Evolutionary conservation across 106 monocot genomes (phyloP), one percentile per base, ranked within the genome.

Genomic region (Platanthera zijinensis): DNA sequence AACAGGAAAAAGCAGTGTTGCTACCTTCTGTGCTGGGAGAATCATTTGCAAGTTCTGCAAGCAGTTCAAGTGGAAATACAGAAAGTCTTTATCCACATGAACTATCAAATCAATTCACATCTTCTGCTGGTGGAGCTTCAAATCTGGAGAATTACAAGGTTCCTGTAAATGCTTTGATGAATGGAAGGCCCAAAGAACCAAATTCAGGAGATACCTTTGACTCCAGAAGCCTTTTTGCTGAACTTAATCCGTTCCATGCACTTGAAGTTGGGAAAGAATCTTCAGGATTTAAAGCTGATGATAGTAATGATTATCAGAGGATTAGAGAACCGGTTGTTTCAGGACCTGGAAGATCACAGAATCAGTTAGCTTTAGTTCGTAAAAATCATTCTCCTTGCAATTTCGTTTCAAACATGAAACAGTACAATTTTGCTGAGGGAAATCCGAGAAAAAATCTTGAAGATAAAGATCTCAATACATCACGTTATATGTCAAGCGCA

Each of bases 331-430:
- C 86, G 59, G 80, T 85, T 78, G 76, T 79, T 49, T 77, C 86
- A 28, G 86, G 87, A 72, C 84, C 93, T 83, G 87, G 83, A 76
- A 97, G 87, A 82, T 78, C 91, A 7, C 90, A 86, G 52, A 84
- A 81, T 77, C 70, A 71, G 48, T 71, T 48, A 49, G 91, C 91
- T 5, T 76, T 97, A 72, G 91, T 94, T 56, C 84, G 85, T 91
- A 97, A 97, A 80, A 91, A 91, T 48, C 89, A 91, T 52, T 85
- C 84, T 72, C 83, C 94, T 48, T 94, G 80, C 81, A 97, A 97
- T 85, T 87, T 87, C 4, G 69, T 79, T 84, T 74, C 86, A 39
- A 91, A 78, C 45, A 78, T 77, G 50, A 95, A 86, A 51, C 77
- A 75, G 6, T 76, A 77, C 75, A 85, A 94, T 75, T 78, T 68